Evolutionary conservation across 2,329 filamentous ascomycete genomes (phyloP), one percentile per base, ranked within the genome.

Genomic region (Epichloe typhina): DNA sequence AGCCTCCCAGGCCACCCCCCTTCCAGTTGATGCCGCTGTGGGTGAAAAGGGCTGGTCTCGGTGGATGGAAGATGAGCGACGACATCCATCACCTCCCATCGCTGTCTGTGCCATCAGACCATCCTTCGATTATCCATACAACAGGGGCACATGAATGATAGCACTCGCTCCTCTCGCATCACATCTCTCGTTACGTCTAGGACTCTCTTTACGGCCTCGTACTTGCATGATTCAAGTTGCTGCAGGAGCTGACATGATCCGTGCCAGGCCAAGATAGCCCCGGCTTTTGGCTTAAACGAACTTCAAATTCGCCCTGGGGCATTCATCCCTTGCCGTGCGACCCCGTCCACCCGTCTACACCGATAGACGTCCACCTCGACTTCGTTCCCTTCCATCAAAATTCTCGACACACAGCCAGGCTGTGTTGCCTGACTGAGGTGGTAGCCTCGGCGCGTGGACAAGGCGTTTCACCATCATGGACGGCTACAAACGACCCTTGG

Each of bases 401-500:
- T n/a, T 13, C 26, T 12, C 33, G 33, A 46, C 15, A 15, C 19
- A 46, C 15, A 21, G 33, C 44, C 44, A 23, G 33, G 33, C 45
- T 17, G 33, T 19, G 17, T 37, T n/a, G 26, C 37, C 45, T 39
- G 35, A 17, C 45, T 39, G 35, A 17, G 45, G 45, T 39, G 21
- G 19, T n/a, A 12, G 36, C 17, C 19, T 5, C 41, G 42, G 37
- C 42, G 36, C 26, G 37, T 19, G 21, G 5, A 40, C 15, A 26
- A 43, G 26, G 11, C 19, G 17, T 37, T n/a, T 17, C 21, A 7
- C 41, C 46, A 46, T 50, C 61, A 67, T 67, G 65, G 65, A 62
- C 56, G 62, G 62, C 57, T 66, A 65, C 52, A 63, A 64, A 49
- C 70, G 71, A 60, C 74, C 78, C 37, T 67, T 78, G 56, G 79